phyloP scores from a whole-genome alignment of 495 filamentous ascomycete genomes.

The Neurospora sp. region DNA sequence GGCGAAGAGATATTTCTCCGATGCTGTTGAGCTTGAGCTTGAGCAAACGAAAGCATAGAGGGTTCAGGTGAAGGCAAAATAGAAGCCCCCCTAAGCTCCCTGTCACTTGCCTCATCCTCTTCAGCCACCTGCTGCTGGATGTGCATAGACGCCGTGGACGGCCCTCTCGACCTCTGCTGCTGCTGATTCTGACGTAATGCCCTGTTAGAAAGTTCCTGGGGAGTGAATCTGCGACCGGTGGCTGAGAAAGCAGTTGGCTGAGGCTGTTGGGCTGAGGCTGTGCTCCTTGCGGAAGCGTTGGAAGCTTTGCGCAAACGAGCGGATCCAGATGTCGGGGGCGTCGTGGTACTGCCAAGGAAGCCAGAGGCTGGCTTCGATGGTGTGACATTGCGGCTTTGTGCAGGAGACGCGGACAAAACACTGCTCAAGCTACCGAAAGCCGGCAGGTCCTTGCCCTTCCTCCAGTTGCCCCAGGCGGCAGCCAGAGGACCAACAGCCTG shows the following conservation, averaged over 20 bases:
- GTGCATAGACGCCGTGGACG: constrained; percentile 11
- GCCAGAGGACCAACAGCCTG: constrained; percentile 69
- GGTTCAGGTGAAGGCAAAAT: not conserved
- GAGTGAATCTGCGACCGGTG: constrained; percentile 41
- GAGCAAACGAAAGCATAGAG: not conserved
- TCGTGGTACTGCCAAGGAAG: constrained; percentile 65
- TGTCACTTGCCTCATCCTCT: constrained; percentile 26
- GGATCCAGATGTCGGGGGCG: constrained; percentile 59
- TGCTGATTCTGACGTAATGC: constrained; percentile 8
- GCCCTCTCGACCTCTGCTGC: constrained; percentile 13
- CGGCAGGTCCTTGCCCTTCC: constrained; percentile 66
- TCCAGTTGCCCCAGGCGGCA: constrained; percentile 60
- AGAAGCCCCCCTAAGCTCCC: not conserved
- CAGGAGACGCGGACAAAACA: constrained; percentile 24
- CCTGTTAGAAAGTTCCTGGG: constrained; percentile 37
- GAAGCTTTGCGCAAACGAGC: not conserved
- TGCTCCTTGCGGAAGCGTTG: not conserved
- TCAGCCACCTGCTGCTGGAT: not conserved
- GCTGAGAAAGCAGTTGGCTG: constrained; percentile 42
- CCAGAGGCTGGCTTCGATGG: constrained; percentile 48
- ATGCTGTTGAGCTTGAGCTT: constrained; percentile 1
- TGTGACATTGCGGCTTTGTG: constrained; percentile 38
- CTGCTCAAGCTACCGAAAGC: constrained; percentile 28
- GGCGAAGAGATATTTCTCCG: not conserved
- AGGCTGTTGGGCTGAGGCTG: constrained; percentile 30